Base-by-base conservation (phyloP, 345 rosid species). In the Rhodamnia rubescens region DNA sequence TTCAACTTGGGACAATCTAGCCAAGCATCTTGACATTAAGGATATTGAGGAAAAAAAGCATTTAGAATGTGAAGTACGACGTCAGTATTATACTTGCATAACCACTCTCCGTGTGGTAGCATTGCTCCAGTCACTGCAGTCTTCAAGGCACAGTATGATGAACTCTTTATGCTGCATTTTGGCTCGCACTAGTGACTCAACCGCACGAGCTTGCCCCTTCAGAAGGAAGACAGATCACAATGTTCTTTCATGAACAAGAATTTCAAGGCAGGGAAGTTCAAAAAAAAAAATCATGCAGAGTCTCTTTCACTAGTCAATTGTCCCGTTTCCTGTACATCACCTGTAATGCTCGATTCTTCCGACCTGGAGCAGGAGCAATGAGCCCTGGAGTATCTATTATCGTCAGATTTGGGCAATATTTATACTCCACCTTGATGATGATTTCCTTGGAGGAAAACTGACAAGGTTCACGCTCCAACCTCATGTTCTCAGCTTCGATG, bases 141-240 rank as follows among this genome's bases (percentile, higher is more conserved):
- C 99, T 89, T 96, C 99, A n/a, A 96, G 99, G 89, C 99, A 95
- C 74, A 95, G 87, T 85, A 96, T 95, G 80, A 96, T 94, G 88
- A 96, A 94, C 89, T 96, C 99, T 74, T 93, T 94, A 90, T 93
- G 99, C 90, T 95, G 98, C 99, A 95, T 96, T 91, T 96, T 96
- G 26, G 96, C 94, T 84, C 98, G 92, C 69, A 96, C 99, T 42
- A 96, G 86, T 21, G 98, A 91, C 91, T 96, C 99, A 86, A 95
- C 98, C 0, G 99, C 98, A 18, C 95, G 95, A 81, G 98, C 99
- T 94, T 96, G 99, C 81, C 89, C 93, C 99, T 96, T 86, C 51
- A 40, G 78, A 75, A 55, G 61, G 58, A 57, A 55, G 49, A 92
- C 83, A 44, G 57, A 75, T 75, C 82, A 53, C 47, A 27, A 64